Conservation (phyloP, 176 grass and related monocot genomes). For the Thalia dealbata region DNA sequence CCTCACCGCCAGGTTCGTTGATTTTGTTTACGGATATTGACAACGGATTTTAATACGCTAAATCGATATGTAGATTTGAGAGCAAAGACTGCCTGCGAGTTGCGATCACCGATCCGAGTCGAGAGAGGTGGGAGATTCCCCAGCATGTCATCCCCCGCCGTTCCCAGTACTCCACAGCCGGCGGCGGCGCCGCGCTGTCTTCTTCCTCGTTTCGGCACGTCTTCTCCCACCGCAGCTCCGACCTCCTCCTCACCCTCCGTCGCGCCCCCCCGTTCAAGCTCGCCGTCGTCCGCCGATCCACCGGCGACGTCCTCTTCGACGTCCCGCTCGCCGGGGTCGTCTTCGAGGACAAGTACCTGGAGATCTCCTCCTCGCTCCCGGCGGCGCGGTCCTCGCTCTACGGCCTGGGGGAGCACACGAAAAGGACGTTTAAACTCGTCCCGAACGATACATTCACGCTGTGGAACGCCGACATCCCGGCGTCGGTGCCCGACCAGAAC, state of each 20-base stretch:
- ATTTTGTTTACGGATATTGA: no score
- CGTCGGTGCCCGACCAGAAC: constrained; percentile 29
- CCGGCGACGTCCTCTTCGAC: constrained; percentile 56
- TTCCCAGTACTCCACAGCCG: background rate
- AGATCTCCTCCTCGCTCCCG: constrained; percentile 48
- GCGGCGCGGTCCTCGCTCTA: constrained; percentile 40
- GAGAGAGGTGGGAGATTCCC: constrained; percentile 60
- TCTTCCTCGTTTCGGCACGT: background rate
- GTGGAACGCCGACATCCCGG: constrained; percentile 61
- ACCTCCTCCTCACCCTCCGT: constrained; percentile 43
- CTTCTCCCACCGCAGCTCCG: constrained; percentile 30
- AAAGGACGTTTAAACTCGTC: constrained; percentile 45
- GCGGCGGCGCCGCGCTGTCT: no score
- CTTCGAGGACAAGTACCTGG: constrained; percentile 71
- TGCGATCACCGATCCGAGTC: constrained; percentile 59
- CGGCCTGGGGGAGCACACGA: constrained; percentile 81
- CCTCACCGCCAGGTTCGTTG: constrained; percentile 50
- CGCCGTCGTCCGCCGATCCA: constrained; percentile 56
- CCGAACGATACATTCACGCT: constrained; percentile 56
- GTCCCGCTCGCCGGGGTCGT: constrained; percentile 25
- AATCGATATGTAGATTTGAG: constrained; percentile 49
- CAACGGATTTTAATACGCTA: no score
- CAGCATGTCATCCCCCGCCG: constrained; percentile 49
- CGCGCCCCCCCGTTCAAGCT: constrained; percentile 44
- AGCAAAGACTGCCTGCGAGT: constrained; percentile 55